Conservation (phyloP, 176 grass and related monocot genomes). For the Musa schizocarpa region DNA sequence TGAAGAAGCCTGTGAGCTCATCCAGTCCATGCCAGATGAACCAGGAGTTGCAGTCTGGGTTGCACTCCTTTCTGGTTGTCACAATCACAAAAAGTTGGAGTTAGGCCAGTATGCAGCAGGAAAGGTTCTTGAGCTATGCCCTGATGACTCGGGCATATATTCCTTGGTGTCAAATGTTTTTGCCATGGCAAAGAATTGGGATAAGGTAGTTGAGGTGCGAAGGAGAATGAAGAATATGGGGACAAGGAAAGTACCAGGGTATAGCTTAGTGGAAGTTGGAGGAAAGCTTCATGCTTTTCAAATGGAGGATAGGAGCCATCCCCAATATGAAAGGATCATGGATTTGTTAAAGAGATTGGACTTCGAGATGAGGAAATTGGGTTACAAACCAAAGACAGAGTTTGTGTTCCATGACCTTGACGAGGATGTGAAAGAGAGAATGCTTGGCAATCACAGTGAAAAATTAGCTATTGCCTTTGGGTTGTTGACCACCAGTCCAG, state of each 20-base stretch:
- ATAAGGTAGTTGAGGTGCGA: conserved; percentile 38
- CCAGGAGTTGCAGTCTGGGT: conserved; percentile 41
- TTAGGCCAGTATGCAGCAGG: conserved; percentile 38
- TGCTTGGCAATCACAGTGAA: conserved; percentile 46
- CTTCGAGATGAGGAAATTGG: conserved; percentile 43
- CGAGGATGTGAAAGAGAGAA: conserved; percentile 48
- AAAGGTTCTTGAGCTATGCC: conserved; percentile 38
- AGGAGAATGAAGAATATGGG: conserved; percentile 42
- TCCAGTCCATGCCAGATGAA: conserved; percentile 28
- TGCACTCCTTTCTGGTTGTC: conserved; percentile 50
- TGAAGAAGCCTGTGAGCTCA: conserved; percentile 41
- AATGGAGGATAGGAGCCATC: conserved; percentile 67
- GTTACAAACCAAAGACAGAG: conserved; percentile 46
- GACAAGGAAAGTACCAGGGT: conserved; percentile 49
- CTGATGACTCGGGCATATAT: conserved; percentile 35
- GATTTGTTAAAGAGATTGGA: conserved; percentile 26
- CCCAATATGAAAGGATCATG: conserved; percentile 33
- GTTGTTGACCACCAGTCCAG: conserved; percentile 38
- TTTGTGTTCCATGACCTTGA: conserved; percentile 61
- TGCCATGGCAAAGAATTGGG: conserved; percentile 46
- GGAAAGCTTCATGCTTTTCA: conserved; percentile 21
- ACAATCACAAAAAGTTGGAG: conserved; percentile 52
- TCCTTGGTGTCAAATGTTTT: conserved; percentile 48
- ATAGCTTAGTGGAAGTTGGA: conserved; percentile 35
- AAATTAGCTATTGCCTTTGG: conserved; percentile 53